These are phyloP conservation scores for Saraca asoca DNA, from an alignment of 331 rosid species.

Conservation along the genomic window DNA sequence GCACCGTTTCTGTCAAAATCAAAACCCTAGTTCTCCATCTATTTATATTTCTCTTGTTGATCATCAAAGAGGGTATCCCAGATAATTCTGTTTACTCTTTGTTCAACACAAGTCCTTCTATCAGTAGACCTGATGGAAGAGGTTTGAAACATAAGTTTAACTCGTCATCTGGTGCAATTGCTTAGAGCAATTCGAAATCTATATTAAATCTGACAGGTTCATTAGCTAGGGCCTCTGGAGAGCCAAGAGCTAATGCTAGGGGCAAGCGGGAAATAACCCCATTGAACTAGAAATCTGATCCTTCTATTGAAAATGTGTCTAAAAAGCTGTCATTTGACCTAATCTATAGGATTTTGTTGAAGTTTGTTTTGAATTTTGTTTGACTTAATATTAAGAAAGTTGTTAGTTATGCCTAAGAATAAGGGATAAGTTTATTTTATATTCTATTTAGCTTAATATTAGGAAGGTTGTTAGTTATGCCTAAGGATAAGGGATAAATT, in stretches of 20 bases:
- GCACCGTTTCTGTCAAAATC: conserved; percentile 67
- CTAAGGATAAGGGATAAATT: too few relatives aligned
- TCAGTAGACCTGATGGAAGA: conserved; percentile 67
- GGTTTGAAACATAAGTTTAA: conserved; percentile 55
- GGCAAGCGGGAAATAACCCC: too few relatives aligned
- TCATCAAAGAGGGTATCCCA: conserved; percentile 61
- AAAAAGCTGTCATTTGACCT: too few relatives aligned
- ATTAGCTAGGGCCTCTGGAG: conserved; percentile 60
- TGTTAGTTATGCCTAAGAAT: too few relatives aligned
- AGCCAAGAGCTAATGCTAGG: conserved; percentile 60
- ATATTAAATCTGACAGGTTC: conserved; percentile 60
- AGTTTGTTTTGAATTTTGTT: too few relatives aligned
- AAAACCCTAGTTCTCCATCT: conserved; percentile 64
- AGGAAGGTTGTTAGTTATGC: too few relatives aligned
- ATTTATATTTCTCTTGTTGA: conserved; percentile 60
- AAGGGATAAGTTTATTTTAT: too few relatives aligned
- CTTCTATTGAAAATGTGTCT: too few relatives aligned
- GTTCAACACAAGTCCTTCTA: conserved; percentile 53
- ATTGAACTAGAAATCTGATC: too few relatives aligned
- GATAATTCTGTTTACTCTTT: conserved; percentile 55
- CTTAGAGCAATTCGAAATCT: conserved; percentile 55
- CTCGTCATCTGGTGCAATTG: conserved; percentile 60
- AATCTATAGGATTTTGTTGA: too few relatives aligned
- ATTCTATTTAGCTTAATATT: too few relatives aligned
- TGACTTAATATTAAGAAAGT: too few relatives aligned